Base-by-base conservation (phyloP, 116 monocot species). In the Cymodocea nodosa region DNA sequence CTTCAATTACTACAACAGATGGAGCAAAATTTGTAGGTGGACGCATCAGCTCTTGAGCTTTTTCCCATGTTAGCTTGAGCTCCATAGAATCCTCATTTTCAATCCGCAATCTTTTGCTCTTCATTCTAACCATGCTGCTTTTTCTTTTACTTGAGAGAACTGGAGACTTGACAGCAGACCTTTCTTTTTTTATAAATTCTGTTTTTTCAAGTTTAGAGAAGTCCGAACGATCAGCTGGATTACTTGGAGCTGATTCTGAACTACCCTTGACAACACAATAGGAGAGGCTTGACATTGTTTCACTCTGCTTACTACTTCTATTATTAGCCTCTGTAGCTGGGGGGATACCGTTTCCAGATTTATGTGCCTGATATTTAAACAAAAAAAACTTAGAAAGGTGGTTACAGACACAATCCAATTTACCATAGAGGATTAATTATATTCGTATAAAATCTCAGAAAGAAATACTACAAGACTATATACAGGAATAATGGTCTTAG, bases 1-100 rank as follows among this genome's bases (percentile, higher is more conserved):
- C 98, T 36, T 98, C 98, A 75, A 91, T 78, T 6, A 89, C 67
- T 17, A 81, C 71, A 65, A 91, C 64, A 64, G 68, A 77, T 19
- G 84, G 81, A 73, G 56, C 66, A 70, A 50, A 34, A 57, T 81
- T 74, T 58, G 84, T 78, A 68, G 86, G 78, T 36, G 91, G 85
- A 15, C 92, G 77, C 18, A 98, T 74, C n/a, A 98, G 79, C 35
- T 81, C 82, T 70, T 98, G 98, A 66, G 92, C 92, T 59, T 89
- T 89, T 51, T 92, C 92, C 98, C 98, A 98, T 39, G 91, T 84
- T n/a, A 98, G 48, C 35, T 86, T 91, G 52, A 98, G 74, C 73
- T 91, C 83, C 74, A 86, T 73, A 17, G 92, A 85, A 10, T 98
- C 98, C 64, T 92, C 92, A 75, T 77, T 91, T 68, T 98, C 85